Conservation (phyloP, 805 yeast species). For the Candida namnaoensis region DNA sequence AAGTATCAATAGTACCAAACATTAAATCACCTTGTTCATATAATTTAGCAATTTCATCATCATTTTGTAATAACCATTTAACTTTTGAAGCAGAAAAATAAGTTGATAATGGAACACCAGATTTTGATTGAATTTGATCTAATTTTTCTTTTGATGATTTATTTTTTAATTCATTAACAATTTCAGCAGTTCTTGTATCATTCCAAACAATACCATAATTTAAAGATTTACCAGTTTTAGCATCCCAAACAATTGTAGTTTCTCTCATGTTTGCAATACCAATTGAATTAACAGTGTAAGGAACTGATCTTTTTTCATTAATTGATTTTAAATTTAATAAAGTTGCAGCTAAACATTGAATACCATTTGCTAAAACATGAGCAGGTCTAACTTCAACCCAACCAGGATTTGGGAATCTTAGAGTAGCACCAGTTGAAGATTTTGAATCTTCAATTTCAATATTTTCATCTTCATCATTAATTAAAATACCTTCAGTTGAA, state of each 20-base stretch:
- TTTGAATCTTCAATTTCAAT: constrained; percentile 52
- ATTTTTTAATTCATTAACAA: constrained; percentile 55
- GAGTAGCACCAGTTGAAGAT: constrained; percentile 50
- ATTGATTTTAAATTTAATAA: constrained; percentile 45
- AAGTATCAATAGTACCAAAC: constrained; percentile 92
- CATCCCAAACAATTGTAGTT: constrained; percentile 85
- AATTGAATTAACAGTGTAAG: constrained; percentile 59
- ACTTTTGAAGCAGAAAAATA: constrained; percentile 88
- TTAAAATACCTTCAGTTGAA: constrained; percentile 68
- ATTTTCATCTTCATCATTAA: constrained; percentile 43
- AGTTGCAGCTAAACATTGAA: constrained; percentile 69
- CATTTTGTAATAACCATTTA: constrained; percentile 83
- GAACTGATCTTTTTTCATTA: constrained; percentile 41
- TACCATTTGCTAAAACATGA: constrained; percentile 71
- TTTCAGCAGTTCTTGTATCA: constrained; percentile 76
- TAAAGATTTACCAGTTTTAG: constrained; percentile 66
- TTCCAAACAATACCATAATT: constrained; percentile 92
- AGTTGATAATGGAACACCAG: constrained; percentile 85
- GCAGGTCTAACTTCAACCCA: constrained; percentile 94
- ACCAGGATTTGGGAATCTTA: constrained; percentile 72
- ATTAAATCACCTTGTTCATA: constrained; percentile 73
- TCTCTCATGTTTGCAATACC: constrained; percentile 97
- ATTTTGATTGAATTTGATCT: constrained; percentile 48
- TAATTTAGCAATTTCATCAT: constrained; percentile 51
- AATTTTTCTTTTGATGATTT: constrained; percentile 46